Evolutionary conservation across 306 rosid genomes (phyloP), one percentile per base, ranked within the genome.

Genomic region (Aeschynomene evenia): DNA sequence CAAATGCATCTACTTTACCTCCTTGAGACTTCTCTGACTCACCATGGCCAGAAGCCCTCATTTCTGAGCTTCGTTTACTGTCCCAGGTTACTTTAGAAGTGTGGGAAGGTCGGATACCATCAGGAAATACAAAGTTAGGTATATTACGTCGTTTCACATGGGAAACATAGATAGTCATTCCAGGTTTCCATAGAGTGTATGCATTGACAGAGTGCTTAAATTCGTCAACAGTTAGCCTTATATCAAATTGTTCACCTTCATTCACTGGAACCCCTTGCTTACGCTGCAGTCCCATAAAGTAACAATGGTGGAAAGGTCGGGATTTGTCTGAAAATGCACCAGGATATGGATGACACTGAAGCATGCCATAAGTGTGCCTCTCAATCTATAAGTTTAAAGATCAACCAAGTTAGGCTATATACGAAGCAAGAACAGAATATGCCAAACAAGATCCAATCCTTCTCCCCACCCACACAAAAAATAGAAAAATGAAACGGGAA

Each of bases 321-420:
- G 92, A 82, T 43, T 77, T 88, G 75, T 94, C 97, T 31, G 95
- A 74, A 86, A 91, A 91, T 60, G 84, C 97, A 49, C 95, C 92
- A 45, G 97, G 99, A 72, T 89, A 82, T n/a, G 99, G 99, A 66
- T 91, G 99, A 76, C 99, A 94, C 64, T 88, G 99, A 69, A 94
- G 97, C 95, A 74, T 72, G 39, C 88, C 85, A 67, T 53, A 82
- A 6, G 96, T 87, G 80, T 94, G 70, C 81, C 81, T 83, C 83
- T 94, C 99, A 66, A 94, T 85, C 99, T 94, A 81, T 21, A 76
- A 70, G 81, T 59, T 60, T 54, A 79, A 34, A 69, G 61, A 31
- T 23, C 12, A 58, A 31, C 59, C 54, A 43, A 31, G 45, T 39
- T 18, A 82, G 75, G 40, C 55, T 33, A 58, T 9, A 28, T 1